phyloP scores from a whole-genome alignment of 2,329 filamentous ascomycete genomes.

The Colletotrichum godetiae region DNA sequence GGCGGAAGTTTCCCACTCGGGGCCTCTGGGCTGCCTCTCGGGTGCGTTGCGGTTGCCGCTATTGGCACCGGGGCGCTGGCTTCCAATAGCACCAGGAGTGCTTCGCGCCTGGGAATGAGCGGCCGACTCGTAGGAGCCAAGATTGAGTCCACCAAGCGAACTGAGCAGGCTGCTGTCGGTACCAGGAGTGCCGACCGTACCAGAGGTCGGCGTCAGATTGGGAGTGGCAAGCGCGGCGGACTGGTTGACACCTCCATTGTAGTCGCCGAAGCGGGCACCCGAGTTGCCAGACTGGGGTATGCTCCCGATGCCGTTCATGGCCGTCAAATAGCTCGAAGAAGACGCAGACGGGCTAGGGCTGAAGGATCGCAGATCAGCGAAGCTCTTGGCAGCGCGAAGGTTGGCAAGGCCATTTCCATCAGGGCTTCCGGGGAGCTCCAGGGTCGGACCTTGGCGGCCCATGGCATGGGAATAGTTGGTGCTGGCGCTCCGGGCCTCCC shows the following conservation, averaged over 20 bases:
- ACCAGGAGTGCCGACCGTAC: conserved; percentile 51
- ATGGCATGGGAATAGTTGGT: conserved; percentile 79
- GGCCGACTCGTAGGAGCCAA: conserved; percentile 63
- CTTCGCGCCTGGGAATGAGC: conserved; percentile 54
- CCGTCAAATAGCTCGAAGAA: conserved; percentile 79
- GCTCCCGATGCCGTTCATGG: conserved; percentile 69
- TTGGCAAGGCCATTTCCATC: conserved; percentile 72
- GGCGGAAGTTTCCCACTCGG: conserved; percentile 67
- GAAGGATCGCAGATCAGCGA: conserved; percentile 93
- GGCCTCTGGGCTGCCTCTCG: conserved; percentile 73
- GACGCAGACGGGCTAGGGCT: conserved; percentile 94
- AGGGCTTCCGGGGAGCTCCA: conserved; percentile 87
- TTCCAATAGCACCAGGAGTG: conserved; percentile 72
- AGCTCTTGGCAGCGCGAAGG: conserved; percentile 93
- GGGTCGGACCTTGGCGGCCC: conserved; percentile 84
- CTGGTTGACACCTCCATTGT: conserved; percentile 52
- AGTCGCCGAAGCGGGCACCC: conserved; percentile 58
- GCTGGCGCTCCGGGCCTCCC: conserved; percentile 73
- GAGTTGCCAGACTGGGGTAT: conserved; percentile 52
- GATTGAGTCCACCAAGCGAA: conserved; percentile 61
- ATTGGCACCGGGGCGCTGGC: conserved; percentile 68
- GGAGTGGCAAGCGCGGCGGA: conserved; percentile 49
- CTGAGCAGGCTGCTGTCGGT: conserved; percentile 56
- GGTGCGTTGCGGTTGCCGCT: conserved; percentile 58
- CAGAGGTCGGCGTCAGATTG: conserved; percentile 46